These are phyloP conservation scores for Anastatica hierochuntica DNA, from an alignment of 345 rosid genomes.

Conservation along the genomic window DNA sequence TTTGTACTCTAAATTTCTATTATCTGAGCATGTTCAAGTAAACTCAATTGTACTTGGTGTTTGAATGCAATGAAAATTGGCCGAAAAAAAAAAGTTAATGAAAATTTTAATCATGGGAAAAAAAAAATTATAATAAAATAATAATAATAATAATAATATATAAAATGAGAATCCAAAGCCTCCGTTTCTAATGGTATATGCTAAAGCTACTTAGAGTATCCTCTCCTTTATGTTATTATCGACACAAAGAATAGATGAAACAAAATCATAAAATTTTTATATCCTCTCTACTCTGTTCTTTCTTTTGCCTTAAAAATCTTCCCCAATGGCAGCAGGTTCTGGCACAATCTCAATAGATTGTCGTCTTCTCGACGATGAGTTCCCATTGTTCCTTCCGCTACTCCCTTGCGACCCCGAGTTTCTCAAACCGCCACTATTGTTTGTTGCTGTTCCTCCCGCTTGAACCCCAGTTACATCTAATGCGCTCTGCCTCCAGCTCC, in stretches of 20 bases:
- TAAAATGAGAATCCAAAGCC: too few species aligned
- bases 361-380: constrained; percentile 67
- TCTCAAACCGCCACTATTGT: constrained; percentile 47
- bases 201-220: too few species aligned
- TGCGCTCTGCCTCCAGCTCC: constrained; percentile 95
- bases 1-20: too few species aligned
- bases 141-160: too few species aligned
- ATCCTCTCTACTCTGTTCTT: too few species aligned
- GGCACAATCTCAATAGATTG: constrained; percentile 87
- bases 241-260: constrained; percentile 36
- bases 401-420: constrained; percentile 85
- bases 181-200: too few species aligned
- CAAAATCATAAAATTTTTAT: constrained; percentile 30
- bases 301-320: constrained; percentile 43
- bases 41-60: too few species aligned
- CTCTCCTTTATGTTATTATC: constrained; percentile 21
- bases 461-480: constrained; percentile 57
- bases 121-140: too few species aligned
- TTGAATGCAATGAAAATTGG: too few species aligned
- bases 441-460: constrained; percentile 33
- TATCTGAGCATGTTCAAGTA: too few species aligned
- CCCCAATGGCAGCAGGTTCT: constrained; percentile 41
- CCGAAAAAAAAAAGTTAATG: too few species aligned
- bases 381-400: constrained; percentile 42
- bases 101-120: too few species aligned